These are phyloP conservation scores for Aristolochia fimbriata DNA, from an alignment of 164 flowering plant species.

Conservation along the genomic window DNA sequence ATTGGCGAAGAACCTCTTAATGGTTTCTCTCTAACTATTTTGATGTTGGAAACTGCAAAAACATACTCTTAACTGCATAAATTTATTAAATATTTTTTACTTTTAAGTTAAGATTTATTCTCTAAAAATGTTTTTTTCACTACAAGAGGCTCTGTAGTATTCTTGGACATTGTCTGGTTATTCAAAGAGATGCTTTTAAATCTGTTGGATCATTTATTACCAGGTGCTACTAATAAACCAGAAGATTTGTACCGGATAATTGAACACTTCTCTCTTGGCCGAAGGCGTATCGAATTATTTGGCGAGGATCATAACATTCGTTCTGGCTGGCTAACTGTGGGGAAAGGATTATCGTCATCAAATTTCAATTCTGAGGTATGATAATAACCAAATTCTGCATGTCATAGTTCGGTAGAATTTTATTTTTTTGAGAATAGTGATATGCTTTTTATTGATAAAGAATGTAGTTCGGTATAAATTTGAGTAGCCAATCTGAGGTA, in stretches of 20 bases:
- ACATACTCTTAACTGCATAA: not conserved
- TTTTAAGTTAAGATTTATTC: not conserved
- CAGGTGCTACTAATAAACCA: slow-evolving; percentile 94
- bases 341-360: slow-evolving; percentile 83
- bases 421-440: too few relatives aligned
- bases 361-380: slow-evolving; percentile 79
- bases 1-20: slow-evolving; percentile 98
- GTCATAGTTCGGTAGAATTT: too few relatives aligned
- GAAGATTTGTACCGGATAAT: slow-evolving; percentile 93
- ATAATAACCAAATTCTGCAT: too few relatives aligned
- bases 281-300: slow-evolving; percentile 91
- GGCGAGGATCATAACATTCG: slow-evolving; percentile 99
- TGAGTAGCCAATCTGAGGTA: too few relatives aligned
- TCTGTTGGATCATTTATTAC: not conserved
- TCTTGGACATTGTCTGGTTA: too few relatives aligned
- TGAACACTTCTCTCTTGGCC: slow-evolving; percentile 95
- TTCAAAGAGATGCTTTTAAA: too few relatives aligned
- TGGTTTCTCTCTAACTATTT: slow-evolving; percentile 29
- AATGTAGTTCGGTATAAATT: too few relatives aligned
- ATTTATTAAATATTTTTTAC: not conserved
- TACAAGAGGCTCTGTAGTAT: too few relatives aligned
- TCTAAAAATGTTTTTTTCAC: not conserved
- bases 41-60: not conserved
- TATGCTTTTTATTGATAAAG: too few relatives aligned
- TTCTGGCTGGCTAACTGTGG: slow-evolving; percentile 94